Evolutionary conservation across 768 basidiomycete species (phyloP), one percentile per base, ranked within the genome.

Genomic region (Lentinus brumalis): DNA sequence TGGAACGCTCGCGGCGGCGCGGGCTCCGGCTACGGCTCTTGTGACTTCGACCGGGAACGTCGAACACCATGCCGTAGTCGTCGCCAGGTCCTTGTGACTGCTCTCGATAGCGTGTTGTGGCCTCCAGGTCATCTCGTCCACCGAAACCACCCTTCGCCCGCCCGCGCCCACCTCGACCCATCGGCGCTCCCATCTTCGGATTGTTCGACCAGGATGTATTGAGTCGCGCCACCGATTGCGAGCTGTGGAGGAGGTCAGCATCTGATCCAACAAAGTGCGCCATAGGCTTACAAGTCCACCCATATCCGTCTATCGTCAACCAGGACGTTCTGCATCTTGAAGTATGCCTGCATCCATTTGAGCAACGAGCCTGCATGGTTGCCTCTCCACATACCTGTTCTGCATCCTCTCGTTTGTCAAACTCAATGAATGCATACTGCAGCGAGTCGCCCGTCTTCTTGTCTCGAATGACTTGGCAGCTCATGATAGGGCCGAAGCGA

Each of bases 311-410:
- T 85, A 74, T 99, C 97, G 71, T 99, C 97, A 12, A 99, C 91
- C 11, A 99, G 79, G 0, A 98, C 97, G 68, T 98, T 98, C 73
- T 98, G 97, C 97, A 99, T 99, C 75, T 98, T 99, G 78, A 98
- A 96, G 74, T 98, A 99, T 9, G 94, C 97, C 91, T 95, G 42
- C 50, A 35, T n/a, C 15, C 18, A 52, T 29, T n/a, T 32, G 11
- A 8, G 29, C 51, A 30, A 16, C 14, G 21, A 31, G 16, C n/a
- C 1, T 12, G 3, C 9, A 21, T 31, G 5, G 21, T 2, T 8
- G 15, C 29, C 16, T 38, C 21, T 21, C 4, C 18, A 68, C 83
- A 60, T 64, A 92, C 94, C 86, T 94, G 90, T 74, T 99, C 96
- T 8, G 96, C 95, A 40, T 95, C 91, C 63, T 94, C 94, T 45